Conservation (phyloP, 2,329 filamentous ascomycete genomes). For the Sarocladiaceae sp. region DNA sequence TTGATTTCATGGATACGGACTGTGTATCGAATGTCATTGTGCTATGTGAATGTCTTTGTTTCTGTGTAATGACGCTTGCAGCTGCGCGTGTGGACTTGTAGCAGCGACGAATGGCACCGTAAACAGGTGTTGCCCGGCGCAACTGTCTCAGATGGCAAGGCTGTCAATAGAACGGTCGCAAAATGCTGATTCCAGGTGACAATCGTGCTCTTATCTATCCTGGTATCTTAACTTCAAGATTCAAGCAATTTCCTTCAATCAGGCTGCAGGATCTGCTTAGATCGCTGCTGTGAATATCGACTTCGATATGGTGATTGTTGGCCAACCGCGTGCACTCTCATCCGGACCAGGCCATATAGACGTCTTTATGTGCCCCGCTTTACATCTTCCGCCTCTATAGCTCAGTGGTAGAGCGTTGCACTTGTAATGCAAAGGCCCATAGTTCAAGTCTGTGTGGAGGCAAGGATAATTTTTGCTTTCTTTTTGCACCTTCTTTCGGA, state of each 20-base stretch:
- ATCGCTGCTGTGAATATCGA: too few species aligned
- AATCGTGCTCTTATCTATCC: too few species aligned
- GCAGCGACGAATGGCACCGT: background rate
- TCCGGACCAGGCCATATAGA: background rate
- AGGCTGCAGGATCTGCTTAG: too few species aligned
- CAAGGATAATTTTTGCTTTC: background rate
- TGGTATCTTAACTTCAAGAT: too few species aligned
- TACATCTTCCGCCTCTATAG: constrained; percentile 7
- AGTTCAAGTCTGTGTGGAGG: constrained; percentile 10
- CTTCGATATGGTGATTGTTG: background rate
- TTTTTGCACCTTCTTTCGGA: background rate
- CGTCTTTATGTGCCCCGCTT: background rate
- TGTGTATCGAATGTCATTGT: background rate
- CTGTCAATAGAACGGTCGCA: background rate
- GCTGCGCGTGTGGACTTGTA: background rate
- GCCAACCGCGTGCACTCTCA: background rate
- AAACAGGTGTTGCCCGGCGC: background rate
- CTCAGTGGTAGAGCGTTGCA: constrained; percentile 10
- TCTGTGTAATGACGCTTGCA: background rate
- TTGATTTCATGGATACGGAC: constrained; percentile 7
- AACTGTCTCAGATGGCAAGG: background rate
- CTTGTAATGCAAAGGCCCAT: constrained; percentile 10
- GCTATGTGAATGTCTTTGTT: background rate
- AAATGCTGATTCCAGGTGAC: too few species aligned
- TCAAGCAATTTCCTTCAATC: too few species aligned